Conservation (phyloP, 768 basidiomycete species). For the Mycena galopus region DNA sequence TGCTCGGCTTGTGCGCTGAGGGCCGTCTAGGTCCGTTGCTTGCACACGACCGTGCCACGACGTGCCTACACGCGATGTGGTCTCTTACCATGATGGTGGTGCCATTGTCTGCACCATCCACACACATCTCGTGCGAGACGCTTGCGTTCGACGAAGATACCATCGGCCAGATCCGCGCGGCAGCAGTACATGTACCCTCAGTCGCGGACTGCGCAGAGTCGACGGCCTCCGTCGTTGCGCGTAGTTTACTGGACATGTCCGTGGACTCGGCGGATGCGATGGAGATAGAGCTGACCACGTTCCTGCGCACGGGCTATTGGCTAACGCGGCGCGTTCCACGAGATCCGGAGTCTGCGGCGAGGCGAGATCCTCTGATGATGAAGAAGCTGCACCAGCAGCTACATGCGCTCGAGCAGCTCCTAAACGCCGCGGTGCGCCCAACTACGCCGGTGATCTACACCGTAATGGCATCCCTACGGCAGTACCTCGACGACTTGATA, state of each 20-base stretch:
- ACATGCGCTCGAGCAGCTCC: constrained; percentile 23
- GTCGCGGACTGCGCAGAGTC: constrained; percentile 47
- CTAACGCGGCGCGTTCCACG: background rate
- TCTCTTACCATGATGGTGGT: constrained; percentile 57
- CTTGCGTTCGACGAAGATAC: constrained; percentile 53
- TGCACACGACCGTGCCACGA: constrained; percentile 48
- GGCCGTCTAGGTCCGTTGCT: constrained; percentile 40
- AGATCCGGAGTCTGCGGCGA: constrained; percentile 8
- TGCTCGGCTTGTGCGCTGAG: constrained; percentile 48
- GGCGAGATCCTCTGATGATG: background rate
- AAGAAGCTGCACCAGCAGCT: constrained; percentile 32
- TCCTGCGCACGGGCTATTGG: constrained; percentile 34
- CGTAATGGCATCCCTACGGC: constrained; percentile 36
- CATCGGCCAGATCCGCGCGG: constrained; percentile 42
- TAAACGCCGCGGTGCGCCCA: constrained; percentile 23
- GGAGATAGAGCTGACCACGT: constrained; percentile 40
- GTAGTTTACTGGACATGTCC: constrained; percentile 51
- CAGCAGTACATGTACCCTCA: constrained; percentile 40
- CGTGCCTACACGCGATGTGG: constrained; percentile 56
- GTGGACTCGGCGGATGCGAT: constrained; percentile 41
- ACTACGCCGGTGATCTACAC: constrained; percentile 37
- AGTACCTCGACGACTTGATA: constrained; percentile 27
- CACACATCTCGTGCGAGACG: constrained; percentile 32
- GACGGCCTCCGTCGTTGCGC: constrained; percentile 47
- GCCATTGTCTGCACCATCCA: constrained; percentile 35